Evolutionary conservation across 192 early-diverging fungal species (phyloP), one percentile per base, ranked within the genome.

Genomic region (Cetraspora pellucida): DNA sequence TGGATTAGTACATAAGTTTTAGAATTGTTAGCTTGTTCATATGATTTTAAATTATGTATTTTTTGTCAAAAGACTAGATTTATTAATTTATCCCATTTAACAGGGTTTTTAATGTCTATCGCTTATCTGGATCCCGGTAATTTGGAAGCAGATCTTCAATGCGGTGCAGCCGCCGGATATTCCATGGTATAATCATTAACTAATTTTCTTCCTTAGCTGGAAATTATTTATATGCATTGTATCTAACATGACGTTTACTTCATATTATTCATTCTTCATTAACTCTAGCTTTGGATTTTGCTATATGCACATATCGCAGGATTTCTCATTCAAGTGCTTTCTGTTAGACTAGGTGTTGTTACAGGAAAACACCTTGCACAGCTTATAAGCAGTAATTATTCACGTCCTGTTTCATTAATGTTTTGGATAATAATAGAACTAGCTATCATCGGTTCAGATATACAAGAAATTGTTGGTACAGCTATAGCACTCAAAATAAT

Each of bases 381-480:
- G 59, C 74, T 82, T 3, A 82, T 86, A 23, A 67, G 72, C 11
- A 72, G 46, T 46, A 80, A 87, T 74, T 92, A 89, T 74, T 85
- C 82, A 71, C 81, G 81, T 46, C 79, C 81, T 1, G 73, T 84
- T 43, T 61, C 80, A 16, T 81, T 80, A 10, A 58, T 86, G 64
- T 79, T 92, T 37, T 92, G 88, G 87, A 50, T 87, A 9, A 80
- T 90, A 59, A 89, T 86, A 50, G 88, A 92, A 74, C 68, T 88
- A 11, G 90, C 90, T 5, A 92, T 92, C 50, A 90, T 92, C 30
- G 89, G 89, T 6, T 89, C 88, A 1, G 90, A 92, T 64, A 92
- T 92, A 47, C 90, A 92, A 72, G 90, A 92, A 66, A 93, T 96
- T 17, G 90, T 97, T n/a, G 95, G 95, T 13, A 94, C 95, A 8